phyloP scores from a whole-genome alignment of 306 rosid species.

The Benincasa hispida region DNA sequence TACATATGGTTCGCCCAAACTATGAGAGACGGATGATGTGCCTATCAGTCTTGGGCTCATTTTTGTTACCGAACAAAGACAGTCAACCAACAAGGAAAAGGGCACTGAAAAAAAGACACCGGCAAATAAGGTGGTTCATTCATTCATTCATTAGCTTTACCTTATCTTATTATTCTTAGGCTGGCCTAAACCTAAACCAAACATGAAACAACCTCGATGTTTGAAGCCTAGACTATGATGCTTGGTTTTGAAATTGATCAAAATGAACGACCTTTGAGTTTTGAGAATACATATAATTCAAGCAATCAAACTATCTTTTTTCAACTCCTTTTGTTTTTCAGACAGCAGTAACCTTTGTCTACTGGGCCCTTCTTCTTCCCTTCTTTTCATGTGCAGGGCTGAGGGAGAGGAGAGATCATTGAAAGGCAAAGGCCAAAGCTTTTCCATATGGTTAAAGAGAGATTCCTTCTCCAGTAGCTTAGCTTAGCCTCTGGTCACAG shows the following conservation, averaged over 20 bases:
- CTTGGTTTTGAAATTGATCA: background rate
- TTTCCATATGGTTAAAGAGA: background rate
- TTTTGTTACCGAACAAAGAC: background rate
- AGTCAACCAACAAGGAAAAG: background rate
- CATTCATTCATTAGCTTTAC: background rate
- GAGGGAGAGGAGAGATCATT: background rate
- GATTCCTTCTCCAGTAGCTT: constrained; percentile 2
- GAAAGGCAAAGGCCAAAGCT: background rate
- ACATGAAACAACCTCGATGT: background rate
- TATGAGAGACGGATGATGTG: background rate
- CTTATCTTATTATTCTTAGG: background rate
- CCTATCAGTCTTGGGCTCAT: background rate
- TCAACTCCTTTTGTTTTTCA: background rate
- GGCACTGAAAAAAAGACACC: background rate
- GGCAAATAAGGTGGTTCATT: background rate
- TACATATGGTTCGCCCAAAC: background rate
- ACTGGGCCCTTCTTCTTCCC: constrained; percentile 2
- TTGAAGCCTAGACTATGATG: background rate
- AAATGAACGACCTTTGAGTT: background rate
- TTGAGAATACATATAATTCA: background rate
- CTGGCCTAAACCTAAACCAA: background rate
- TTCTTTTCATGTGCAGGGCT: background rate
- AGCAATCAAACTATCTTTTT: background rate
- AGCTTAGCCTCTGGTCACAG: background rate
- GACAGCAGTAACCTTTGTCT: constrained; percentile 6